A percentile compares a stretch with the other conserved stretches of the same genome.
Evolutionary conservation across 495 filamentous ascomycete species (phyloP).

Genomic region (Astrothelium subdiscretum): DNA sequence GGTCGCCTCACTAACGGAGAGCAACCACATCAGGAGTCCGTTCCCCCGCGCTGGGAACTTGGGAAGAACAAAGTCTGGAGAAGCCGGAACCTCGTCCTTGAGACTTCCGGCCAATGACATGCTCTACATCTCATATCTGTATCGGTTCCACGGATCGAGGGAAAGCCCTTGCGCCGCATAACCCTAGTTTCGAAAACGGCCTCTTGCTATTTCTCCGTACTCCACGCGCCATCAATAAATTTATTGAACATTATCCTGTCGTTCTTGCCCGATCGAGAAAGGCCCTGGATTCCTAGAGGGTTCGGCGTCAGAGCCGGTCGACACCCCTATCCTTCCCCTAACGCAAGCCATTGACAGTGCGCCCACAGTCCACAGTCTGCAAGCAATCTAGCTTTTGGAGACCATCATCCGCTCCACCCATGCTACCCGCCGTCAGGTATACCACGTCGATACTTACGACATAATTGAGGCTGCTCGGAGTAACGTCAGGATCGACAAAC

Average conservation of each 20-base stretch:
- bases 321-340: background rate
- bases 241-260: background rate
- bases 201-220: background rate
- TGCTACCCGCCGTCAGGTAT: background rate
- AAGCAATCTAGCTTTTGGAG: background rate
- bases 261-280: background rate
- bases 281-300: background rate
- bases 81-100: too few species aligned
- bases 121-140: background rate
- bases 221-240: background rate
- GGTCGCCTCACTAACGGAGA: background rate
- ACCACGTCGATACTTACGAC: background rate
- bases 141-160: background rate
- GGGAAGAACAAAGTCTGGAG: background rate
- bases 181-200: background rate
- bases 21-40: background rate
- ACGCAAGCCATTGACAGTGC: background rate
- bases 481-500: background rate
- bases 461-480: background rate
- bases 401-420: background rate
- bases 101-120: too few species aligned
- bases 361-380: background rate
- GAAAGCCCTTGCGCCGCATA: background rate
- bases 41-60: background rate
- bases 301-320: background rate